Conservation (phyloP, 2,329 filamentous ascomycete species). For the Fusarium marasasianum region DNA sequence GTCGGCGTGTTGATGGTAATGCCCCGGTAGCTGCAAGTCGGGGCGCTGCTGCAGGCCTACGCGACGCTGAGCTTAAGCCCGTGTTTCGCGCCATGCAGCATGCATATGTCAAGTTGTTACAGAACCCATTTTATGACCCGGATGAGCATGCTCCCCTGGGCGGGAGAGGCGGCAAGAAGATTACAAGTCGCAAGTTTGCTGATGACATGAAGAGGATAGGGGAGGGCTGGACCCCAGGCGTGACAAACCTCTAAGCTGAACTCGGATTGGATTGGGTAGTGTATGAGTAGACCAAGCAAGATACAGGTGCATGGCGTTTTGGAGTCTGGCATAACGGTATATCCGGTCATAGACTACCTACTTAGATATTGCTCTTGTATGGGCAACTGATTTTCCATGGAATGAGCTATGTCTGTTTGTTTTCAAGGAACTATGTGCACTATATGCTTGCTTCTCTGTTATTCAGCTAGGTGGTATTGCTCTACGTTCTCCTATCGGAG, state of each 20-base stretch:
- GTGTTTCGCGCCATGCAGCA: constrained; percentile 92
- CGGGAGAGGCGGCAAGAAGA: constrained; percentile 70
- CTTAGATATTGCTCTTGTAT: constrained; percentile 26
- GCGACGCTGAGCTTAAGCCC: constrained; percentile 87
- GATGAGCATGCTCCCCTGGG: constrained; percentile 77
- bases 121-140: constrained; percentile 95
- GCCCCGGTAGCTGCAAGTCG: constrained; percentile 33
- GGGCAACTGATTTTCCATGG: constrained; percentile 23
- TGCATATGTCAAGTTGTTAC: constrained; percentile 87
- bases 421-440: background rate
- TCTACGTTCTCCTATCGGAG: constrained; percentile 25
- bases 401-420: constrained; percentile 3
- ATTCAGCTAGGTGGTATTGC: background rate
- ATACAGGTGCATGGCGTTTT: constrained; percentile 41
- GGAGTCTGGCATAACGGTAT: constrained; percentile 40
- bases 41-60: constrained; percentile 69
- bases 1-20: constrained; percentile 60
- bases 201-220: constrained; percentile 88
- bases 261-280: constrained; percentile 46
- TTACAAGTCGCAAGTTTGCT: constrained; percentile 82
- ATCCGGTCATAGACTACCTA: constrained; percentile 36
- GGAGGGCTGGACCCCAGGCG: constrained; percentile 82
- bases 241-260: constrained; percentile 62
- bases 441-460: background rate
- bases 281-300: constrained; percentile 32